Evolutionary conservation across 2,329 filamentous ascomycete genomes (phyloP).

Genomic region (Corinectria fuckeliana): DNA sequence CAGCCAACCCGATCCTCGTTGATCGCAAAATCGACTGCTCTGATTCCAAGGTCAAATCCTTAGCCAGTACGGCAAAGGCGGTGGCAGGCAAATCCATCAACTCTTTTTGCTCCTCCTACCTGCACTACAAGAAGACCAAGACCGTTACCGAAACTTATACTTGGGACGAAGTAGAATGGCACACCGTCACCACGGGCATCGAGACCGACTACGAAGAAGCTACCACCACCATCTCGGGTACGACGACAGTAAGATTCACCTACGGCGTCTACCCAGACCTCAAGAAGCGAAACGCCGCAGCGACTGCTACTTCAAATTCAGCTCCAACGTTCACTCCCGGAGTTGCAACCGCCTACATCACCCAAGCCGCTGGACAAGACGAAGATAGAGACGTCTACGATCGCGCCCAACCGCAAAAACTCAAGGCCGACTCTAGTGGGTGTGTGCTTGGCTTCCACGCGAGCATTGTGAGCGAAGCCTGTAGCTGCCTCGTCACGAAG

Average conservation of each 20-base stretch:
- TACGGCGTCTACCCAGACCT: constrained; percentile 1
- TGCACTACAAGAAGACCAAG: background rate
- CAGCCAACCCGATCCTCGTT: background rate
- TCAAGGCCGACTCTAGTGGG: constrained; percentile 4
- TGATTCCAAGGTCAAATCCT: constrained; percentile 2
- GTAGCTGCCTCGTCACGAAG: constrained; percentile 12
- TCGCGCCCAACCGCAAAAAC: background rate
- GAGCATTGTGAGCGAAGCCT: constrained; percentile 6
- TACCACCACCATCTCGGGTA: background rate
- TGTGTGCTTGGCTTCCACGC: background rate
- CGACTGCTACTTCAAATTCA: background rate
- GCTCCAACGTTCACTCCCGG: too few species aligned
- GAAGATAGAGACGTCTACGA: too few species aligned
- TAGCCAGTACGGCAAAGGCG: background rate
- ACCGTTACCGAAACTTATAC: background rate
- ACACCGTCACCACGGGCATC: background rate
- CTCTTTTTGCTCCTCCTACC: background rate
- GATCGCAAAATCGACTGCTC: background rate
- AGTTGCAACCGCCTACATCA: background rate
- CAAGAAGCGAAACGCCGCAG: background rate
- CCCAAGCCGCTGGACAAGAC: too few species aligned
- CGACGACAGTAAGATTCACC: background rate
- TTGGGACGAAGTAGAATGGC: background rate
- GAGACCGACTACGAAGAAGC: background rate
- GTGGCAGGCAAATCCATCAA: background rate